phyloP scores from a whole-genome alignment of 805 yeast genomes.

The Saturnispora silvae region DNA sequence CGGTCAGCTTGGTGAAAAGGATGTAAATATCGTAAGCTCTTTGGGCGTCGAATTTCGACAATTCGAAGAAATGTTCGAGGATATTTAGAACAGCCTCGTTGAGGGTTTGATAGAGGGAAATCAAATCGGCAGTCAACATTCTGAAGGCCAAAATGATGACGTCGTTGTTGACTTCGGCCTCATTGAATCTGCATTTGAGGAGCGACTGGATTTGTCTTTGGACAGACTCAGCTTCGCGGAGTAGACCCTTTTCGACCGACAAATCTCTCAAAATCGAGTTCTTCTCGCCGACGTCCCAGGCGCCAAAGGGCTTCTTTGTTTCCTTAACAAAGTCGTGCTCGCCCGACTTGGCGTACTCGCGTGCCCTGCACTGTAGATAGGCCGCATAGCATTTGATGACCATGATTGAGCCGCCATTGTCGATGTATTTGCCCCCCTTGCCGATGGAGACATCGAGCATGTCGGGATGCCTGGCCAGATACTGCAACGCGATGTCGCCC shows the following conservation, averaged over 20 bases:
- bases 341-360: conserved; percentile 52
- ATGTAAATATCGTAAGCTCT: conserved; percentile 78
- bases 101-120: conserved; percentile 76
- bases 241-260: conserved; percentile 64
- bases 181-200: conserved; percentile 63
- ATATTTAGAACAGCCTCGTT: conserved; percentile 95
- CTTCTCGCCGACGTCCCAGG: conserved; percentile 30
- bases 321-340: conserved; percentile 78
- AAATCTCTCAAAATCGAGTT: conserved; percentile 57
- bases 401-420: conserved; percentile 39
- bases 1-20: conserved; percentile 74
- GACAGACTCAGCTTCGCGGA: conserved; percentile 78
- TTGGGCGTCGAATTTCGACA: conserved; percentile 77
- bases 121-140: conserved; percentile 78
- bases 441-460: conserved; percentile 40
- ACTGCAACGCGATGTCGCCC: conserved; percentile 58
- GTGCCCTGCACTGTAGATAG: conserved; percentile 59
- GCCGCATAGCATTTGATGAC: conserved; percentile 56
- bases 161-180: conserved; percentile 76
- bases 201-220: conserved; percentile 71
- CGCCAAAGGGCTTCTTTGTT: conserved; percentile 27
- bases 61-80: conserved; percentile 89
- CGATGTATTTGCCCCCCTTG: conserved; percentile 20
- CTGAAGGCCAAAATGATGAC: conserved; percentile 76
- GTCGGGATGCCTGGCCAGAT: conserved; percentile 48